Base-by-base conservation (phyloP, 2,329 filamentous ascomycete species). In the Nemania sp. region DNA sequence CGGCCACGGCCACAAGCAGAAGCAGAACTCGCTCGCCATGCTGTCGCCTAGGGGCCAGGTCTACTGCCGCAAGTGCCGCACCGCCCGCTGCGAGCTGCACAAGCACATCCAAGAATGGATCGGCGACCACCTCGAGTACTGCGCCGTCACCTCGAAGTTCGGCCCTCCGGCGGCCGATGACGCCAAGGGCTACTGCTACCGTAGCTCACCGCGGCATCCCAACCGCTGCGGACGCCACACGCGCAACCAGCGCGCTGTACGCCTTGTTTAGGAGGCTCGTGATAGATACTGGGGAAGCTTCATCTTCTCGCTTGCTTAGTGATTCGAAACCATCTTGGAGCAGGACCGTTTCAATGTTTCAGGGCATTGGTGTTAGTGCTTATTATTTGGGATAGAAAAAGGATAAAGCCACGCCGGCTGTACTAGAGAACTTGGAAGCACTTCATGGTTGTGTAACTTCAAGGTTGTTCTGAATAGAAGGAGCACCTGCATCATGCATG, bases 51-150 rank as follows among this genome's bases (percentile, higher is more conserved):
- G 77, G 50, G 83, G 82, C 19, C 82, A 84, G 64, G 80, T 83
- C 5, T 80, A 83, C 68, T 86, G 83, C 69, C 76, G 79, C 53
- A 84, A 85, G 68, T 86, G 83, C 59, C 82, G 81, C 43, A 77
- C 81, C 54, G 78, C 75, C 34, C 77, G 83, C 30, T 86, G 83
- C 68, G 82, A 86, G 72, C 75, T 86, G 53, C 81, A 85, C 70
- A 79, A 80, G 60, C 83, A 86, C 66, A 77, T 86, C 61, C 75
- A 76, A 63, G 75, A 75, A 34, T 86, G 82, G 80, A 80, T 86
- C 76, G 80, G 80, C 49, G 70, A 74, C 33, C 73, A 69, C 17
- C 70, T 76, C 56, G 83, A 86, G 68, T 86, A 86, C 70, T 86
- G 83, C 72, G 76, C 74, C 52, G 80, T 86, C 60, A 80, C 77